phyloP scores from a whole-genome alignment of 305 asterid genomes.

The Plantago rigida region DNA sequence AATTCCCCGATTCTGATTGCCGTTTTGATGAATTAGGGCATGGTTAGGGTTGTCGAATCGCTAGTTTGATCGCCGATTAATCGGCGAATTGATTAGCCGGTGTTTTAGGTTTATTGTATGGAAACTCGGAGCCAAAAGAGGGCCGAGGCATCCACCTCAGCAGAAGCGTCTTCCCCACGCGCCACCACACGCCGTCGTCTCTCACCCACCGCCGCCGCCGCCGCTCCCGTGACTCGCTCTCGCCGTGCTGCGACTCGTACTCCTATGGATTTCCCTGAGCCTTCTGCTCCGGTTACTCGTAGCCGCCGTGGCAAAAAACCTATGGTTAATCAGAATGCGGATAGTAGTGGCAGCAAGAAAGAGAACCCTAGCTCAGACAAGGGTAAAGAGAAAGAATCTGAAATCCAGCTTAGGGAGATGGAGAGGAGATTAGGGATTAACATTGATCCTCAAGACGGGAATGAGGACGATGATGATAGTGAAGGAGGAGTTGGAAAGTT shows the following conservation, averaged over 20 bases:
- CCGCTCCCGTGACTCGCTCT: slow-evolving; percentile 34
- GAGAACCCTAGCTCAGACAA: slow-evolving; percentile 38
- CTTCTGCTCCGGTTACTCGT: slow-evolving; percentile 64
- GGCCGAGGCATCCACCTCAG: slow-evolving; percentile 99
- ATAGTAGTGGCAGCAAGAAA: no score
- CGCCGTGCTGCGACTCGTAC: slow-evolving; percentile 41
- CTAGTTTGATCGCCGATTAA: slow-evolving; percentile 61
- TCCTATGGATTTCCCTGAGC: slow-evolving; percentile 75
- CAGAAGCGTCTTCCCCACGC: slow-evolving; percentile 73
- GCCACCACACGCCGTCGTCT: slow-evolving; percentile 71
- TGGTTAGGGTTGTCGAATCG: no score
- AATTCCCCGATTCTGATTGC: no score
- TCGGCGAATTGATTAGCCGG: slow-evolving; percentile 63
- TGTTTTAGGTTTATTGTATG: slow-evolving; percentile 78
- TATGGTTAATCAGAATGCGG: slow-evolving; percentile 26
- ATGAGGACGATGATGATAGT: slow-evolving; percentile 61
- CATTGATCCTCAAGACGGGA: slow-evolving; percentile 47
- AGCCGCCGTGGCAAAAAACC: slow-evolving; percentile 80
- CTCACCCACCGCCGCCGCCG: slow-evolving; percentile 28
- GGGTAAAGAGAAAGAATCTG: slow-evolving; percentile 90
- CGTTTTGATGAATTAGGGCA: no score
- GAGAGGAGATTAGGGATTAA: slow-evolving; percentile 67
- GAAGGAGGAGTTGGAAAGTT: slow-evolving; percentile 83
- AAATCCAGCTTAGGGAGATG: slow-evolving; percentile 35
- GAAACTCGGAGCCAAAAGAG: slow-evolving; percentile 99